Conservation (phyloP, 371 early-diverging fungal species). For the Mucor sp. region DNA sequence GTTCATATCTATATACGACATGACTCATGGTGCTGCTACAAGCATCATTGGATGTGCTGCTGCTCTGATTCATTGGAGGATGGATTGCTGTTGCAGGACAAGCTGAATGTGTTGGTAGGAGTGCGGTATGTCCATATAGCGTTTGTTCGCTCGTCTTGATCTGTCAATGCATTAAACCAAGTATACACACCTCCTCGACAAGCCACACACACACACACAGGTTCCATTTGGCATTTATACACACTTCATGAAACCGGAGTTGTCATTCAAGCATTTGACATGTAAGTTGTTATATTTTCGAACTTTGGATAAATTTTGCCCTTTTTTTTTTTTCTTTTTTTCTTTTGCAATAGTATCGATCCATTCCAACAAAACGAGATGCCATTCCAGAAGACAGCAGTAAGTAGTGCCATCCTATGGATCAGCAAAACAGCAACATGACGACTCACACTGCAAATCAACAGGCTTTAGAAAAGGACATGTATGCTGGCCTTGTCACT, state of each 20-base stretch:
- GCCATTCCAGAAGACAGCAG: constrained; percentile 4
- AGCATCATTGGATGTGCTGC: not conserved
- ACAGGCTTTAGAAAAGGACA: constrained; percentile 36
- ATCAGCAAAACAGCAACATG: no score
- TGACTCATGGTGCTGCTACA: not conserved
- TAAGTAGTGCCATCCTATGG: no score
- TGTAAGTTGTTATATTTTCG: no score
- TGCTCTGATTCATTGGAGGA: not conserved
- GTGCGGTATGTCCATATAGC: not conserved
- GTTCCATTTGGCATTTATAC: no score
- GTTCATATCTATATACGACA: not conserved
- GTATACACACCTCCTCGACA: not conserved
- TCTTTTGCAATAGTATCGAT: no score
- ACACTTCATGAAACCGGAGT: not conserved
- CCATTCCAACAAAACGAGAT: not conserved
- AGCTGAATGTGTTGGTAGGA: no score
- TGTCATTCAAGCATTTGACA: not conserved
- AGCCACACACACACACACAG: not conserved
- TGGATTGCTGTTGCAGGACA: no score
- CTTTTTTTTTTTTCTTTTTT: no score
- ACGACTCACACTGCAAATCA: not conserved
- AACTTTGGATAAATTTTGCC: not conserved
- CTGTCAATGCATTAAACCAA: not conserved
- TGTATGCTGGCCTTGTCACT: constrained; percentile 58
- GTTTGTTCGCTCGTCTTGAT: no score